Base-by-base conservation (phyloP, 2,329 filamentous ascomycete species). In the Ophiocordyceps camponoti-rufipedis region DNA sequence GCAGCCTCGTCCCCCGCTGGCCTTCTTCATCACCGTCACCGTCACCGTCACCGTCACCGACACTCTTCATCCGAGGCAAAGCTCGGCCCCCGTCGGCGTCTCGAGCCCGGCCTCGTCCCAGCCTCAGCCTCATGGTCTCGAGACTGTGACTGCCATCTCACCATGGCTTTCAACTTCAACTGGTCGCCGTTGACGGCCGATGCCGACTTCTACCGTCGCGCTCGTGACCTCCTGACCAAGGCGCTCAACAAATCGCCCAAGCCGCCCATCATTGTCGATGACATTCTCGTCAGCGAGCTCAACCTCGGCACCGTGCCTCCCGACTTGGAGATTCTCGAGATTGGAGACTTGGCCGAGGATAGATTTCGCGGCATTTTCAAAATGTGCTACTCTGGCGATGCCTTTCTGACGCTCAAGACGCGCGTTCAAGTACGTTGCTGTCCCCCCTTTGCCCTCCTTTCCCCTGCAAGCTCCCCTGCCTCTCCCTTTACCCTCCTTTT, bases 141-240 rank as follows among this genome's bases (percentile, higher is more conserved):
- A 56, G 54, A 53, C 54, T 45, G 53, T 56, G 52, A 16, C 52
- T 51, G 67, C 66, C 65, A 68, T 67, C 64, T 66, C 64, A 72
- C 67, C 66, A 98, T 98, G 91, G 91, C 91, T 55, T 98, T 98
- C 83, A 96, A 96, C 73, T 98, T 98, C 84, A 96, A 96, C 85
- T 98, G 91, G 91, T 94, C 87, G 75, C 91, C 91, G 60, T 75
- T 98, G 53, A 91, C 93, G 68, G 89, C 89, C 59, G 91, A 96
- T 69, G 89, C 85, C 58, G 77, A 80, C 55, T 91, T 91, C 65
- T 89, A 89, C 66, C 78, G 83, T 61, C 82, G 87, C 55, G 89
- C 91, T 44, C 84, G 88, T 62, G 88, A 96, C 62, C 83, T 96
- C 63, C 75, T 98, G 56, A 98, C 91, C 28, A 82, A 85, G 47